Evolutionary conservation across 495 filamentous ascomycete genomes (phyloP).

Genomic region (Penicillium psychrofluorescens): DNA sequence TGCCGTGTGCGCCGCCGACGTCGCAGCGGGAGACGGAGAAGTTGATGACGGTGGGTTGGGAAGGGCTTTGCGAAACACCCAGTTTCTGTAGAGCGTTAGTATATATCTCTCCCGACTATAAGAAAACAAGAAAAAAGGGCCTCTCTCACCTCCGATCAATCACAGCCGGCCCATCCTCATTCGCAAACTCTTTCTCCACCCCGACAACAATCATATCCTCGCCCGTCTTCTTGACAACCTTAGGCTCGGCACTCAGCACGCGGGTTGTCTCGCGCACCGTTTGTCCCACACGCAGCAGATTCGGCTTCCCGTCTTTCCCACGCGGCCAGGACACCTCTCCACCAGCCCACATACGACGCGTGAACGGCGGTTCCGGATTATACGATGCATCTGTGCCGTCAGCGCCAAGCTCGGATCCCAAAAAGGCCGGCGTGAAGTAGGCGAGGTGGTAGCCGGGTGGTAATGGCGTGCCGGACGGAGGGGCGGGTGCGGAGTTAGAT

Average conservation of each 20-base stretch:
- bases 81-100: constrained; percentile 32
- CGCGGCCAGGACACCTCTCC: constrained; percentile 51
- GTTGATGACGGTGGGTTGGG: constrained; percentile 13
- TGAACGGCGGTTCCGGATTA: constrained; percentile 56
- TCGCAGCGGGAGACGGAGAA: not conserved
- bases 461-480: constrained; percentile 33
- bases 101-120: no score
- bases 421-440: constrained; percentile 60
- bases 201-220: constrained; percentile 60
- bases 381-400: constrained; percentile 72
- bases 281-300: constrained; percentile 45
- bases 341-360: constrained; percentile 74
- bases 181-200: constrained; percentile 52
- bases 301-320: constrained; percentile 20
- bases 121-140: no score
- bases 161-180: constrained; percentile 42
- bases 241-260: constrained; percentile 43
- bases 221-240: constrained; percentile 44
- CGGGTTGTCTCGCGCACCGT: constrained; percentile 49
- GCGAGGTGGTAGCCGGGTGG: constrained; percentile 65
- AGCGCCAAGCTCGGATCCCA: constrained; percentile 44
- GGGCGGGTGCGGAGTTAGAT: constrained; percentile 15
- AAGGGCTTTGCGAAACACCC: constrained; percentile 52
- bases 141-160: constrained; percentile 39
- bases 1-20: constrained; percentile 14